Evolutionary conservation across 352 stramenopile species (phyloP).

Genomic region (Phytophthora quininea): DNA sequence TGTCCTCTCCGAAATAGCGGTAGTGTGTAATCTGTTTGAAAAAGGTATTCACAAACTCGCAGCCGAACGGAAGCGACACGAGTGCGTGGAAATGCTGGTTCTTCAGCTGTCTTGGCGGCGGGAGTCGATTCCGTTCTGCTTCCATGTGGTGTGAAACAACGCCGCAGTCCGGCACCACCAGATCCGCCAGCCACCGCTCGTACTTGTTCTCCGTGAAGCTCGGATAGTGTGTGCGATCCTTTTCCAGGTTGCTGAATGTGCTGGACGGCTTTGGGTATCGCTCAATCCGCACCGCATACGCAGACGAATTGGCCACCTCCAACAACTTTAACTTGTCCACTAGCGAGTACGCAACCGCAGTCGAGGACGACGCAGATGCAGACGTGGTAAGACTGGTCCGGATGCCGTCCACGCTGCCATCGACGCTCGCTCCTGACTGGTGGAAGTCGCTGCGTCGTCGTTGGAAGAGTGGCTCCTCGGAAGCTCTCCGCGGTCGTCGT

Average conservation of each 20-base stretch:
- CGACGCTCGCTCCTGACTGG: constrained; percentile 41
- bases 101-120: constrained; percentile 69
- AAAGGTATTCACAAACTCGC: constrained; percentile 66
- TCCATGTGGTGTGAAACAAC: constrained; percentile 58
- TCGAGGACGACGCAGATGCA: constrained; percentile 36
- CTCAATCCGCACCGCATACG: constrained; percentile 81
- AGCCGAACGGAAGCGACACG: constrained; percentile 71
- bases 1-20: constrained; percentile 73
- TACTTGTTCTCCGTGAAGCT: constrained; percentile 75
- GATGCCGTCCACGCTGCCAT: constrained; percentile 60
- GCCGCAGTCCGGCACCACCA: constrained; percentile 64
- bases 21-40: constrained; percentile 78
- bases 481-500: constrained; percentile 30
- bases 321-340: constrained; percentile 75
- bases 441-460: constrained; percentile 43
- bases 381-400: constrained; percentile 63
- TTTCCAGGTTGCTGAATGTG: constrained; percentile 75
- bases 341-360: constrained; percentile 61
- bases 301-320: constrained; percentile 72
- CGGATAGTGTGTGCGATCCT: constrained; percentile 48
- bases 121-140: constrained; percentile 40
- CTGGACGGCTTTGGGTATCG: constrained; percentile 76
- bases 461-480: constrained; percentile 76
- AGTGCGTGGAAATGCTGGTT: constrained; percentile 73
- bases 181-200: constrained; percentile 71